These are phyloP conservation scores for Bidens hawaiensis DNA, from an alignment of 140 eudicot species.

Conservation along the genomic window DNA sequence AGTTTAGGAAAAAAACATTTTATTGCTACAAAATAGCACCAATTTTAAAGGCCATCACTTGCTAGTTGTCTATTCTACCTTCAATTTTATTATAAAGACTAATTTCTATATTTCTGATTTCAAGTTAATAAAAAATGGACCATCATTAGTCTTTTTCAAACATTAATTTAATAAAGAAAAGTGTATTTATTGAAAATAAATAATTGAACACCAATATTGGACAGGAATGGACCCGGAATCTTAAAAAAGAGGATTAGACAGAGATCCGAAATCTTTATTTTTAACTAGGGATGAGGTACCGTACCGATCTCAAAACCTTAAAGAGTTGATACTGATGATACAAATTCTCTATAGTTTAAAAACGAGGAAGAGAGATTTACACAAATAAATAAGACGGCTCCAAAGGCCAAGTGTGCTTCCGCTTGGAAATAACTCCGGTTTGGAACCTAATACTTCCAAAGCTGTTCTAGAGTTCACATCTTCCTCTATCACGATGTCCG, in stretches of 20 bases:
- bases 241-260: too few relatives aligned
- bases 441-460: constrained; percentile 8
- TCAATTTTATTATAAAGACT: neutral
- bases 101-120: neutral
- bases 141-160: neutral
- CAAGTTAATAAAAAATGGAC: neutral
- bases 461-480: neutral
- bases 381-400: constrained; percentile 3
- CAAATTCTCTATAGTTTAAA: neutral
- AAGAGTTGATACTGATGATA: too few relatives aligned
- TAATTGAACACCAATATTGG: too few relatives aligned
- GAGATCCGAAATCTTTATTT: too few relatives aligned
- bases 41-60: neutral
- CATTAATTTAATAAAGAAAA: neutral
- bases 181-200: too few relatives aligned
- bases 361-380: neutral
- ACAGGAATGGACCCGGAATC: too few relatives aligned
- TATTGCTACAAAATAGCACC: neutral
- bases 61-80: neutral
- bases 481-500: neutral
- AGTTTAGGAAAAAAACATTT: neutral
- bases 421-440: constrained; percentile 2
- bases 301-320: too few relatives aligned
- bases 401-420: constrained; percentile 22
- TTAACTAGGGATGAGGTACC: too few relatives aligned